Base-by-base conservation (phyloP, 768 basidiomycete genomes). In the Sarcomyxa edulis region DNA sequence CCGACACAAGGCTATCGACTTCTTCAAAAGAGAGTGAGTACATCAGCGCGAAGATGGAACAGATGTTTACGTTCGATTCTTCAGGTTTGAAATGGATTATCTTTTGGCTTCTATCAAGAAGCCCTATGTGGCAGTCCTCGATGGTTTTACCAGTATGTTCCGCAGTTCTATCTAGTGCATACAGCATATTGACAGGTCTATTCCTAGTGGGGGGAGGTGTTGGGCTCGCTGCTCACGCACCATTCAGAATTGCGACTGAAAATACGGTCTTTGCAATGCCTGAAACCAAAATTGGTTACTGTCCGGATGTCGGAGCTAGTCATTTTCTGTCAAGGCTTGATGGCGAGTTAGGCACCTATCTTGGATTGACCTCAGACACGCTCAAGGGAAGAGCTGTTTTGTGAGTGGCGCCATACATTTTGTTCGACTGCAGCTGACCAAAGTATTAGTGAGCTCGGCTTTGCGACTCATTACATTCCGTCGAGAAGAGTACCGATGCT, bases 241-340 rank as follows among this genome's bases (percentile, higher is more conserved):
- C 83, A 0, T 93, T 98, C 62, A 76, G 96, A 44, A 75, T 99
- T 40, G 94, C 94, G 3, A 98, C 95, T 3, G 92, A 95, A 58
- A 86, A 85, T 19, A 96, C 94, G 0, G 42, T 74, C 1, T 88
- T 97, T 56, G 84, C 92, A 5, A 98, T 98, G 96, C 96, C 96
- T 11, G 96, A 99, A 66, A 92, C 88, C 9, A 87, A 85, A 52
- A 92, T 93, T 51, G 87, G 85, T 30, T 91, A 88, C 55, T 79
- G 66, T 47, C 94, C 95, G 20, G 95, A 99, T 60, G 94, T 99
- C 18, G 96, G 96, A 14, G 85, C 84, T 20, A 92, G 78, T 50
- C 88, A 78, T 64, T 94, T 92, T 67, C 66, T 99, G 35, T 82
- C 92, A 25, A 77, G 83, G 47, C 62, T 97, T 44, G 96, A 99